Evolutionary conservation across 2,329 filamentous ascomycete species (phyloP), one percentile per base, ranked within the genome.

Genomic region (Cylindrodendrum hubeiense): DNA sequence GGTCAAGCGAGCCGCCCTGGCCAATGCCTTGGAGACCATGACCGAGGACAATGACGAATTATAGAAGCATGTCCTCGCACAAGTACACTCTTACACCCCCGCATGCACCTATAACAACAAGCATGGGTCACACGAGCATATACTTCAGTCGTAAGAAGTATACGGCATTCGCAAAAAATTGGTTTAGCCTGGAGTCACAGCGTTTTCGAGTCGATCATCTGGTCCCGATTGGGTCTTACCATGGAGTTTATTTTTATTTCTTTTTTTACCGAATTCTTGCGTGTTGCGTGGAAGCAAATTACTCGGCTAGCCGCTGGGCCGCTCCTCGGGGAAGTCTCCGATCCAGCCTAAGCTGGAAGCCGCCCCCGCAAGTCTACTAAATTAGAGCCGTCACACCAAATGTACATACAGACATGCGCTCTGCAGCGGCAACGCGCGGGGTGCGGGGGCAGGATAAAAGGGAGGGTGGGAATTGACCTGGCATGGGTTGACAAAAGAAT

Each of bases 1-100:
- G 54, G 91, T 95, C 62, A 85, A 90, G 79, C 79, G 79, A 24
- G 85, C 89, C 55, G 87, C 90, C 2, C 79, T 92, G 52, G 80
- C 83, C 34, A 84, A 84, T 69, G 89, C 91, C n/a, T 74, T 83
- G 49, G 80, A 82, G 68, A 86, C 85, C 67, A 84, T 91, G 76
- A 70, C 72, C 63, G 65, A 72, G 28, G 63, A 72, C 47, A 65
- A 69, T 46, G 52, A 72, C 46, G 60, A 65, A 60, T 63, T 63
- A 68, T 73, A 72, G 58, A 34, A 33, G 9, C 41, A 57, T 46
- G 47, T 19, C 19, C 28, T 33, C 4, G 15, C n/a, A 24, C 53
- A 58, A 39, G 41, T 39, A 26, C 37, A 59, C 22, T 46, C 44
- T 37, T 44, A 55, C 47, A 33, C 33, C 30, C 44, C 17, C 57